Evolutionary conservation across 2,329 filamentous ascomycete species (phyloP).

Genomic region (Ophiocordyceps polyrhachis-furcata): DNA sequence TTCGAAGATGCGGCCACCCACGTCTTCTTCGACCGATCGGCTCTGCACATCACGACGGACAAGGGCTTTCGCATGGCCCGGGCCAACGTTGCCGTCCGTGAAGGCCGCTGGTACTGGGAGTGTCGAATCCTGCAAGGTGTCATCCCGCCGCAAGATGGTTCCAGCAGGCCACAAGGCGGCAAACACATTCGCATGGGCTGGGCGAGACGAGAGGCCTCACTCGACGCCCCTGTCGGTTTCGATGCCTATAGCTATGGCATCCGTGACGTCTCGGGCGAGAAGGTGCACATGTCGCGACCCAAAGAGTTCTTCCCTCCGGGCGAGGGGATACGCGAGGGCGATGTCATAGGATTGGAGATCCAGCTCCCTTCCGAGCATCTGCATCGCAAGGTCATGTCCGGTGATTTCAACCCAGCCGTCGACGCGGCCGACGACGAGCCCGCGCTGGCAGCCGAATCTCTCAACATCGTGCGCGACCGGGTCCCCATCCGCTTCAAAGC

Average conservation of each 20-base stretch:
- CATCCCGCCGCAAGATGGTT: conserved; percentile 17
- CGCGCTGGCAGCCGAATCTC: conserved; percentile 33
- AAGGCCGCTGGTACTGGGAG: conserved; percentile 89
- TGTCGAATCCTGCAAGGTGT: conserved; percentile 73
- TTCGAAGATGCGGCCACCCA: conserved; percentile 81
- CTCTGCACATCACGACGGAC: conserved; percentile 65
- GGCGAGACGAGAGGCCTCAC: conserved; percentile 58
- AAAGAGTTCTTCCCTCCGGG: conserved; percentile 69
- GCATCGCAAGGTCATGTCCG: conserved; percentile 75
- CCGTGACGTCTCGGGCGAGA: conserved; percentile 76
- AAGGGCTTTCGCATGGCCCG: conserved; percentile 86
- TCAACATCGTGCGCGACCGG: conserved; percentile 84
- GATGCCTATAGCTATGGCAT: conserved; percentile 90
- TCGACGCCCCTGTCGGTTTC: conserved; percentile 72
- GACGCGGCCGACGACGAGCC: conserved; percentile 45
- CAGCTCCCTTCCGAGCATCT: conserved; percentile 69
- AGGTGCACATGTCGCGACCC: conserved; percentile 84
- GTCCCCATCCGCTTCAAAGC: conserved; percentile 89
- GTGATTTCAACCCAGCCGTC: conserved; percentile 71
- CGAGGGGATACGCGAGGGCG: conserved; percentile 68
- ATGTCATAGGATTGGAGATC: conserved; percentile 88
- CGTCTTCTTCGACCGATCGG: conserved; percentile 64
- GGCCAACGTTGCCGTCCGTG: conserved; percentile 75
- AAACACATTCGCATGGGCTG: conserved; percentile 73
- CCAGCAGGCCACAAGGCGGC: conserved; percentile 26